Conservation (phyloP, 164 flowering plant genomes). For the Umbilicus rupestris region DNA sequence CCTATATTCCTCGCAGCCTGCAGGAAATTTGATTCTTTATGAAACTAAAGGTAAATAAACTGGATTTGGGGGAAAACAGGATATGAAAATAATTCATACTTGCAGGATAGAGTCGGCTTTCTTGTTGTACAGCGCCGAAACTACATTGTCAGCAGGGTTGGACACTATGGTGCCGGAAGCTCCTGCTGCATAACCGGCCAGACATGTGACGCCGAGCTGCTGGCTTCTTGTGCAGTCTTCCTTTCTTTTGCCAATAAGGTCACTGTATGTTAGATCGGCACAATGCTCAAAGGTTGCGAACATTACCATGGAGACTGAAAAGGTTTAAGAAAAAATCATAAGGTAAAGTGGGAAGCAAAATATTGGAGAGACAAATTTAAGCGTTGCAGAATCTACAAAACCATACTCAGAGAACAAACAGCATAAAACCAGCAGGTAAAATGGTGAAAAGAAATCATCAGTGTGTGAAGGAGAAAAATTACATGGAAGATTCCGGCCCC, state of each 20-base stretch:
- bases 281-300: slow-evolving; percentile 93
- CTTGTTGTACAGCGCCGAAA: slow-evolving; percentile 67
- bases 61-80: not conserved
- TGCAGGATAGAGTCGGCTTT: slow-evolving; percentile 30
- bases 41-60: not conserved
- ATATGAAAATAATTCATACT: slow-evolving; percentile 3
- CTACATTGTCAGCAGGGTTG: slow-evolving; percentile 81
- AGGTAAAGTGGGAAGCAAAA: too few relatives aligned
- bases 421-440: not conserved
- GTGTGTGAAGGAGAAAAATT: not conserved
- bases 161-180: slow-evolving; percentile 65
- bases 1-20: slow-evolving; percentile 84
- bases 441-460: not conserved
- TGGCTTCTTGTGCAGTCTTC: slow-evolving; percentile 76
- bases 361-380: too few relatives aligned
- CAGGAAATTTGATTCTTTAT: not conserved
- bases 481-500: slow-evolving; percentile 52
- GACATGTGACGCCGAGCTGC: slow-evolving; percentile 80
- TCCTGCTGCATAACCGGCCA: slow-evolving; percentile 82
- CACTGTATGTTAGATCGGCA: slow-evolving; percentile 44
- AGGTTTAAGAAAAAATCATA: not conserved
- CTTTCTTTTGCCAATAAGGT: slow-evolving; percentile 47
- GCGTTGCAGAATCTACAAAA: not conserved
- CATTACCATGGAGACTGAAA: slow-evolving; percentile 75
- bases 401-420: not conserved